phyloP scores from a whole-genome alignment of 225 moss, liverwort and hornwort genomes.

The Polytrichum commune region DNA sequence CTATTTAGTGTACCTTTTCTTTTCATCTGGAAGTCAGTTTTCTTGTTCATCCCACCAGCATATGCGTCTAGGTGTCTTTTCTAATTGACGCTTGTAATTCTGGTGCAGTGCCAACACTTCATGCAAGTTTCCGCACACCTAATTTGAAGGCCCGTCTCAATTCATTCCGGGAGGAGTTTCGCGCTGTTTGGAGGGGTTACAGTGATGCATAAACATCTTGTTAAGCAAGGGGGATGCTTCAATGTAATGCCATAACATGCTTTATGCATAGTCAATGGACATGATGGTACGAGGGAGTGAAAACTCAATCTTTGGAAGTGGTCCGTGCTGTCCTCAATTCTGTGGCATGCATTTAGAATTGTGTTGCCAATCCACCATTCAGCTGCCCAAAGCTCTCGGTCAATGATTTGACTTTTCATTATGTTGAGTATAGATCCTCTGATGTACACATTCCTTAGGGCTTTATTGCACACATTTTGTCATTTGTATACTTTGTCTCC shows the following conservation, averaged over 20 bases:
- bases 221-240: neutral
- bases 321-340: neutral
- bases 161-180: slow-evolving; percentile 38
- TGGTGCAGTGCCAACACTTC: slow-evolving; percentile 47
- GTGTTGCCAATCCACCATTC: neutral
- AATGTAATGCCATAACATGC: too few species aligned
- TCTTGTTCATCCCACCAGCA: too few species aligned
- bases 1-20: too few species aligned
- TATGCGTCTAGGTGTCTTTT: too few species aligned
- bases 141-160: slow-evolving; percentile 50
- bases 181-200: slow-evolving; percentile 34
- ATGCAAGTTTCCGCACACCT: slow-evolving; percentile 53
- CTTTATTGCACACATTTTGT: neutral
- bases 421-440: neutral
- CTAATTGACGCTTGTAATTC: too few species aligned
- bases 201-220: slow-evolving; percentile 28
- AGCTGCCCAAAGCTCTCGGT: neutral
- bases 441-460: neutral
- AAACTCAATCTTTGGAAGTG: too few species aligned
- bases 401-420: neutral
- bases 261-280: neutral
- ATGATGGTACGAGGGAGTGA: too few species aligned
- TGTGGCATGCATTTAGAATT: neutral
- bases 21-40: too few species aligned
- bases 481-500: too few species aligned